These are phyloP conservation scores for Cordia subcordata DNA, from an alignment of 257 asterid species.

Conservation along the genomic window DNA sequence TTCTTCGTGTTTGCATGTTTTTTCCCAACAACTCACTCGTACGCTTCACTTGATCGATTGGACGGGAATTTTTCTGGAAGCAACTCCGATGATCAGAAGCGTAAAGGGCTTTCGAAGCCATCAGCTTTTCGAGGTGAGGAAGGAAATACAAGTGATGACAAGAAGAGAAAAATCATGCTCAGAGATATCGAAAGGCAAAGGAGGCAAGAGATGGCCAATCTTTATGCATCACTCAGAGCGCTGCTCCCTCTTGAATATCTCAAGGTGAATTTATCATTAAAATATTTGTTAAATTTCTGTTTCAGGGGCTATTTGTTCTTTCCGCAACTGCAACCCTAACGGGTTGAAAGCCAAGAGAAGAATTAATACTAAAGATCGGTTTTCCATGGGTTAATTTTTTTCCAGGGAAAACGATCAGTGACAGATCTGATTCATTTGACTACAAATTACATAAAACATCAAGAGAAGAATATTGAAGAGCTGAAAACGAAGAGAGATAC, in stretches of 20 bases:
- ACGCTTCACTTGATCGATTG: neutral
- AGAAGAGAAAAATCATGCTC: conserved; percentile 26
- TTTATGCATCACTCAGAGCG: conserved; percentile 32
- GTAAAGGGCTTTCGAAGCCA: neutral
- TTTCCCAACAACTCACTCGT: neutral
- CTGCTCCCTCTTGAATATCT: conserved; percentile 36
- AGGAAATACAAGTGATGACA: neutral
- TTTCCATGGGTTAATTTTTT: neutral
- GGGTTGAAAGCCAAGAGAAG: neutral
- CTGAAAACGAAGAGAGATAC: conserved; percentile 10
- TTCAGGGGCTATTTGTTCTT: no score
- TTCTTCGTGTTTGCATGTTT: no score
- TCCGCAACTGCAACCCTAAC: no score
- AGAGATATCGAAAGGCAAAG: conserved; percentile 40
- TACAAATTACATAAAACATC: conserved; percentile 8
- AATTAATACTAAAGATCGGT: no score
- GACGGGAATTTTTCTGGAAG: no score
- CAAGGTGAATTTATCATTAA: conserved; percentile 36
- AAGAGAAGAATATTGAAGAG: conserved; percentile 1
- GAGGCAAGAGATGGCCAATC: conserved; percentile 39
- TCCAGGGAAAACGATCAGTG: conserved; percentile 51
- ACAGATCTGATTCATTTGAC: conserved; percentile 58
- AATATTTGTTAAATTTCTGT: neutral
- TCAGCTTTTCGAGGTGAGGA: neutral
- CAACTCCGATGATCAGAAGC: neutral